A percentile compares a stretch with the other conserved stretches of the same genome.
Evolutionary conservation across 2,329 filamentous ascomycete genomes (phyloP).

Genomic region (Scytalidium sp.): DNA sequence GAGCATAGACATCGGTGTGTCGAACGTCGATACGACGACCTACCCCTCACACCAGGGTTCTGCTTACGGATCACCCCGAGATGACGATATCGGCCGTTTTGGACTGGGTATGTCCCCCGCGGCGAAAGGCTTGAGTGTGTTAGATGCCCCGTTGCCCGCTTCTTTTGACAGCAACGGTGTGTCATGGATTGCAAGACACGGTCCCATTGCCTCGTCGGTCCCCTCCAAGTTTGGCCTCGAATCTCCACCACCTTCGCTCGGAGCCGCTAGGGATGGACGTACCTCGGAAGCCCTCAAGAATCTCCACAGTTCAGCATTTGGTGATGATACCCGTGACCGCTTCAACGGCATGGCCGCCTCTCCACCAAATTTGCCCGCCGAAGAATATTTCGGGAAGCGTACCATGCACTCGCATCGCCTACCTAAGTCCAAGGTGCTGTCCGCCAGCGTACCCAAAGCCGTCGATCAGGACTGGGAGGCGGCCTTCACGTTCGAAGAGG

Average conservation of each 20-base stretch:
- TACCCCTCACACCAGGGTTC: constrained; percentile 49
- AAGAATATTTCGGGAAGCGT: constrained; percentile 67
- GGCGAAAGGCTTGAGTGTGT: constrained; percentile 74
- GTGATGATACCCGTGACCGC: constrained; percentile 57
- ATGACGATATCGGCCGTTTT: constrained; percentile 56
- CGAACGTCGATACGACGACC: constrained; percentile 52
- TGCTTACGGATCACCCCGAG: constrained; percentile 79
- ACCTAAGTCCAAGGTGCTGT: constrained; percentile 64
- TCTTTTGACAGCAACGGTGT: constrained; percentile 97
- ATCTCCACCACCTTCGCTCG: constrained; percentile 74
- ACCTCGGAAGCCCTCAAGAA: constrained; percentile 63
- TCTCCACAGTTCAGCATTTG: constrained; percentile 66
- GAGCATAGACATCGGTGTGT: constrained; percentile 46
- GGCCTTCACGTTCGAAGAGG: constrained; percentile 81
- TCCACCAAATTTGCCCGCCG: constrained; percentile 39
- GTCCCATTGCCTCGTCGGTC: constrained; percentile 87
- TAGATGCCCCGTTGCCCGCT: constrained; percentile 88
- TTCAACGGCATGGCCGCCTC: constrained; percentile 48
- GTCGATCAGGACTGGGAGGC: constrained; percentile 62
- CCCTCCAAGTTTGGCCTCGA: constrained; percentile 90
- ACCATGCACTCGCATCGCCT: constrained; percentile 67
- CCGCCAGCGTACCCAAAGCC: constrained; percentile 63
- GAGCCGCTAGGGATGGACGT: constrained; percentile 55
- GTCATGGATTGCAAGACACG: constrained; percentile 85
- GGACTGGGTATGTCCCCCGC: constrained; percentile 79